Conservation (phyloP, 2,329 filamentous ascomycete species). For the Calonectria pteridis region DNA sequence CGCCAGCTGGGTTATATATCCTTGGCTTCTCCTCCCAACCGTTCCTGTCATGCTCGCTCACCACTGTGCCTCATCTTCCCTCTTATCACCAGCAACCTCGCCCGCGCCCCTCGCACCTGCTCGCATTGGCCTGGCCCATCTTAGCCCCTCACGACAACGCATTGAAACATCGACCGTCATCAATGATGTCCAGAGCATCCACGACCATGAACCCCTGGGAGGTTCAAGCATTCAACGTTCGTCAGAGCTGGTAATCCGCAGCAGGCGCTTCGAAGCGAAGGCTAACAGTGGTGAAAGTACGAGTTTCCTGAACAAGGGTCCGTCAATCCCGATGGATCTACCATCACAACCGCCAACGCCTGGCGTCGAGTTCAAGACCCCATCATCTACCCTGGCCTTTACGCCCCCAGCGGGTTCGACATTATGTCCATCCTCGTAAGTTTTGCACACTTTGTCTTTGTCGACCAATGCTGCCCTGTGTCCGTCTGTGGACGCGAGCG, state of each 20-base stretch:
- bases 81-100: background rate
- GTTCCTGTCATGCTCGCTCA: background rate
- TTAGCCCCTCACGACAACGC: constrained; percentile 2
- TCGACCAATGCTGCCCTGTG: background rate
- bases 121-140: background rate
- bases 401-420: constrained; percentile 67
- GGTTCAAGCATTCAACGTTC: constrained; percentile 40
- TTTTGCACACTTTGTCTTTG: constrained; percentile 8
- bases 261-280: background rate
- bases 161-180: background rate
- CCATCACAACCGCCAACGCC: constrained; percentile 29
- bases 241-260: constrained; percentile 27
- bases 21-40: background rate
- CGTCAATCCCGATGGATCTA: constrained; percentile 36
- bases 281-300: constrained; percentile 37
- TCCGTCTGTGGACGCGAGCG: background rate
- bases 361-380: constrained; percentile 55
- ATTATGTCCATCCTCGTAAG: constrained; percentile 68
- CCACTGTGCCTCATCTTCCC: background rate
- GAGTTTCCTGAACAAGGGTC: constrained; percentile 42
- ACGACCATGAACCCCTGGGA: constrained; percentile 44
- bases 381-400: constrained; percentile 68
- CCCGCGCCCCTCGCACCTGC: background rate
- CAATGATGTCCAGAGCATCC: constrained; percentile 34
- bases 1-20: constrained; percentile 11